Percentiles rank a stretch among this genome's conserved stretches.
These are phyloP conservation scores for Phanerochaete sordida DNA, from an alignment of 768 basidiomycete genomes.

Conservation along the genomic window DNA sequence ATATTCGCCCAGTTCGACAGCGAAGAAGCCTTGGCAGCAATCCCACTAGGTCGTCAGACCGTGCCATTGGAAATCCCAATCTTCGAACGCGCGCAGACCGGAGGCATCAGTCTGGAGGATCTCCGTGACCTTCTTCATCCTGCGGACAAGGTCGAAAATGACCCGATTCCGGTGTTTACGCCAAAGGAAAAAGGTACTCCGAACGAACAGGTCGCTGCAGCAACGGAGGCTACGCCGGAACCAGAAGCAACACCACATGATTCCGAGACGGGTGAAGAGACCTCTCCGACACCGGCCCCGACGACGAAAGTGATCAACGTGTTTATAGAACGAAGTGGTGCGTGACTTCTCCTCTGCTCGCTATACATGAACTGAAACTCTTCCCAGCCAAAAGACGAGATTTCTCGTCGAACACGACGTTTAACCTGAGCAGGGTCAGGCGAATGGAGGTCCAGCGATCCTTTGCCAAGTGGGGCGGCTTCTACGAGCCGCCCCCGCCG, in stretches of 20 bases:
- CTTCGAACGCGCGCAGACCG: background rate
- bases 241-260: no score
- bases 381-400: no score
- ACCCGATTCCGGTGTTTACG: no score
- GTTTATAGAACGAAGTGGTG: no score
- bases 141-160: background rate
- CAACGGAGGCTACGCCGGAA: no score
- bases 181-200: no score
- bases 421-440: background rate
- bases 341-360: no score
- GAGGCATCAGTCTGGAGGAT: background rate
- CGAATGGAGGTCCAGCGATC: background rate
- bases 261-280: no score
- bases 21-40: background rate
- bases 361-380: no score
- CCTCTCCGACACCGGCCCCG: no score
- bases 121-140: background rate
- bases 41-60: background rate
- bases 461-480: slow-evolving; percentile 11
- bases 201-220: no score
- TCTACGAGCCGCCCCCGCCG: slow-evolving; percentile 5
- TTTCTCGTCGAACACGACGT: background rate
- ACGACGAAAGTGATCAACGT: no score
- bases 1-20: slow-evolving; percentile 4
- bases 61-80: slow-evolving; percentile 7